Evolutionary conservation across 768 basidiomycete species (phyloP), one percentile per base, ranked within the genome.

Genomic region (Lentinula raphanica): DNA sequence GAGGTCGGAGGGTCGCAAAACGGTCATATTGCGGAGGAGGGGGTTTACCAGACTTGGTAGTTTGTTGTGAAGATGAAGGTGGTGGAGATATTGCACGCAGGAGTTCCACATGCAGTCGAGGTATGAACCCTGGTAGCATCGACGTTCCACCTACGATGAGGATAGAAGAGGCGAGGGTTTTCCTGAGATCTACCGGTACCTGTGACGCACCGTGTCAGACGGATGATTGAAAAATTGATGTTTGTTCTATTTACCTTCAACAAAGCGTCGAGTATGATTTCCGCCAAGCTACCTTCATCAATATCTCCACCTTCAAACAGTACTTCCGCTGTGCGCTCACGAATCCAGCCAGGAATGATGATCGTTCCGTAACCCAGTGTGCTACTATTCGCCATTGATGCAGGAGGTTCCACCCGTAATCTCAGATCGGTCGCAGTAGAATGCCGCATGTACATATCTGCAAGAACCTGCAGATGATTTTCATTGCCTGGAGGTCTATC

Each of bases 51-150:
- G 74, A 71, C 44, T 72, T 74, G 23, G 69, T 68, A 9, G 74
- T 69, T 1, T 74, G 71, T 25, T 72, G 72, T 2, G 73, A 56
- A 2, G 72, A 65, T 5, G 69, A 35, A 12, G 69, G 58, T 2
- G 78, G 72, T 2, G 79, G 69, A 4, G 75, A 72, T 25, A 94
- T 76, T 6, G 81, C 79, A 2, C 82, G 82, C 13, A 93, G 63
- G 28, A 98, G 79, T 66, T 95, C 88, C 1, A 78, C 71, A 29
- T 92, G 88, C n/a, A 98, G 78, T 6, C 97, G 86, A 5, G 90
- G 86, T 44, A 96, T 91, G 71, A 98, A 96, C 0, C 94, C 94
- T 1, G 95, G 93, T 8, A 98, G 72, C 86, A 92, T 92, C 3
- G 90, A 79, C 1, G 92, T 94, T 0, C 97, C 97, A 5, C 97